Evolutionary conservation across 768 basidiomycete genomes (phyloP).

Genomic region (Termitomyces sp.): DNA sequence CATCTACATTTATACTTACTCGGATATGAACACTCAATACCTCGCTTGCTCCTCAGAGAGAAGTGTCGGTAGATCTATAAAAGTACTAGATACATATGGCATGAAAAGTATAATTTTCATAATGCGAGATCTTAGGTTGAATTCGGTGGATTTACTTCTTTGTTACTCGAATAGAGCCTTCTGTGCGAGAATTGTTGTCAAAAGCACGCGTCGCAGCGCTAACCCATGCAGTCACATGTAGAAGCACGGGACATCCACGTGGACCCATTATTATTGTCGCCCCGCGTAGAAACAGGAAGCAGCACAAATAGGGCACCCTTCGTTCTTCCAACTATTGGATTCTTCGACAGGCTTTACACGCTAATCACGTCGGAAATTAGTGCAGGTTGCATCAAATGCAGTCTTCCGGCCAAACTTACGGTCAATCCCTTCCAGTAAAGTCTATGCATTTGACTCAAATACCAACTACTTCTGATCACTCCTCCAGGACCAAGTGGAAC

Average conservation of each 20-base stretch:
- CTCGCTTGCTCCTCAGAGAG: too few relatives aligned
- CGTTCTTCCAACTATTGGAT: too few relatives aligned
- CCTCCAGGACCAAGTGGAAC: constrained; percentile 69
- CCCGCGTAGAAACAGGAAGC: too few relatives aligned
- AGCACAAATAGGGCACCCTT: not conserved
- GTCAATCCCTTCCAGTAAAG: constrained; percentile 52
- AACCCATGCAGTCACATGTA: not conserved
- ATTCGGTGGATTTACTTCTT: too few relatives aligned
- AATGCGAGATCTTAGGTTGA: not conserved
- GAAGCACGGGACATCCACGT: not conserved
- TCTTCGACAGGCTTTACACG: not conserved
- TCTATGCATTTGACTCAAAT: constrained; percentile 7
- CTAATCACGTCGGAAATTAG: not conserved
- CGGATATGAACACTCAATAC: too few relatives aligned
- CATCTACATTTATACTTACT: not conserved
- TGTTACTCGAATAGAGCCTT: not conserved
- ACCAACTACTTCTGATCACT: constrained; percentile 8
- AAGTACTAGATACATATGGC: too few relatives aligned
- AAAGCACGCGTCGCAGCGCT: not conserved
- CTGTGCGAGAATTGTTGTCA: not conserved
- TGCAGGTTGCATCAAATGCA: constrained; percentile 1
- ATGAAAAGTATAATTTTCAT: not conserved
- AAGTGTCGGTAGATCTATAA: too few relatives aligned
- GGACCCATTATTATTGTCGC: not conserved
- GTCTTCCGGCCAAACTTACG: constrained; percentile 37